Base-by-base conservation (phyloP, 2,329 filamentous ascomycete genomes). In the Rutstroemia sydowiana region DNA sequence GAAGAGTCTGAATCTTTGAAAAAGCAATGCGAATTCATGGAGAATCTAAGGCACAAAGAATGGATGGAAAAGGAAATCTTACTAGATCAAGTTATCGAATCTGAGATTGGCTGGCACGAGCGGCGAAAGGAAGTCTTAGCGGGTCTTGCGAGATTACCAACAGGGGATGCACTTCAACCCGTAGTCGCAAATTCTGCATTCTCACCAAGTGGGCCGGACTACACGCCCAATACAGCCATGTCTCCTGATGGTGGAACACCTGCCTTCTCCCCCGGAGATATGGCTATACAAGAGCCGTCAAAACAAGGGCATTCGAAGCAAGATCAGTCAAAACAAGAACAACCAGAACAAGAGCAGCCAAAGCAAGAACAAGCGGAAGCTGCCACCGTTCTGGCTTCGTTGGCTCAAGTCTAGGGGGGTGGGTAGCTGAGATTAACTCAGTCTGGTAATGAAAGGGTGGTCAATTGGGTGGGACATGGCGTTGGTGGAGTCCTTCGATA, bases 51-150 rank as follows among this genome's bases (percentile, higher is more conserved):
- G 67, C 80, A 80, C 65, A 75, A 81, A 56, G 86, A 89, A 65
- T 93, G 88, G 88, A 71, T 81, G 13, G 82, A 87, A 68, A 92
- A 92, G 68, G 87, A 93, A 68, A 76, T 88, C 28, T 68, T 92
- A 16, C 69, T 93, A n/a, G 80, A 88, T 52, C 87, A 89, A 63
- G 76, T 85, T 30, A 76, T 88, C 59, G 69, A 76, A 61, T 76
- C 73, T 61, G 87, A 92, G 66, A 74, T 79, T 31, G 81, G 84
- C 65, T 82, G 84, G 71, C 79, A 82, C 59, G 72, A 76, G 52
- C 73, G 81, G 48, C 75, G 80, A 37, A 70, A 76, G 60, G 73
- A 74, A 4, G 77, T 84, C 5, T 69, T 82, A 20, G 71, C 70
- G 2, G 74, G 73, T 9, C 68, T 68, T 3, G 73, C 70, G 1